Percentiles rank a stretch among this genome's conserved stretches.
These are phyloP conservation scores for Karstenula rhodostoma DNA, from an alignment of 2,329 filamentous ascomycete genomes.

Conservation along the genomic window DNA sequence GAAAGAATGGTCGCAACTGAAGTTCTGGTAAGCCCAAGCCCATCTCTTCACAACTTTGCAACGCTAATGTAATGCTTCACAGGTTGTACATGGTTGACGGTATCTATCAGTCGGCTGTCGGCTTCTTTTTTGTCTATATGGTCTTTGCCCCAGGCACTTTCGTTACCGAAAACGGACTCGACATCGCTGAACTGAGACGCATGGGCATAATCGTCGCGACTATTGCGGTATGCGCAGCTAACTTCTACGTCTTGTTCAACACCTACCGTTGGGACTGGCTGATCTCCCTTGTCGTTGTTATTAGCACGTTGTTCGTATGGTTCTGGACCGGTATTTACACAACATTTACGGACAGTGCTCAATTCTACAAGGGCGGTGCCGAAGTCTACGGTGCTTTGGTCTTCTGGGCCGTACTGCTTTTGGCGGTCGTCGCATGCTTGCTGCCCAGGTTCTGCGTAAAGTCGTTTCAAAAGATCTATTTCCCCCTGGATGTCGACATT, in stretches of 20 bases:
- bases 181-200: conserved; percentile 79
- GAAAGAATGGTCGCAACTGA: conserved; percentile 92
- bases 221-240: conserved; percentile 86
- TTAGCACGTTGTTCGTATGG: conserved; percentile 89
- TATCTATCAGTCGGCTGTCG: conserved; percentile 91
- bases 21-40: conserved; percentile 81
- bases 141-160: conserved; percentile 75
- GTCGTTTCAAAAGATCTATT: conserved; percentile 90
- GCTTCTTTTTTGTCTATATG: conserved; percentile 91
- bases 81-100: conserved; percentile 91
- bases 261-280: conserved; percentile 99
- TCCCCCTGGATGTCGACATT: conserved; percentile 91
- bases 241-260: conserved; percentile 93
- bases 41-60: neutral
- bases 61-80: conserved; percentile 23
- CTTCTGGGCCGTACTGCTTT: conserved; percentile 85
- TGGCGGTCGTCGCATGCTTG: conserved; percentile 82
- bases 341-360: conserved; percentile 63
- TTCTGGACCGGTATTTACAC: conserved; percentile 95
- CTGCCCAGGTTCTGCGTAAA: conserved; percentile 90
- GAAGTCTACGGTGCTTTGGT: conserved; percentile 82
- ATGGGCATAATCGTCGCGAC: conserved; percentile 89
- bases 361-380: conserved; percentile 78
- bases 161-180: conserved; percentile 74
- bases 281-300: conserved; percentile 79